These are phyloP conservation scores for Cicer chorassanicum DNA, from an alignment of 306 rosid species.

Conservation along the genomic window DNA sequence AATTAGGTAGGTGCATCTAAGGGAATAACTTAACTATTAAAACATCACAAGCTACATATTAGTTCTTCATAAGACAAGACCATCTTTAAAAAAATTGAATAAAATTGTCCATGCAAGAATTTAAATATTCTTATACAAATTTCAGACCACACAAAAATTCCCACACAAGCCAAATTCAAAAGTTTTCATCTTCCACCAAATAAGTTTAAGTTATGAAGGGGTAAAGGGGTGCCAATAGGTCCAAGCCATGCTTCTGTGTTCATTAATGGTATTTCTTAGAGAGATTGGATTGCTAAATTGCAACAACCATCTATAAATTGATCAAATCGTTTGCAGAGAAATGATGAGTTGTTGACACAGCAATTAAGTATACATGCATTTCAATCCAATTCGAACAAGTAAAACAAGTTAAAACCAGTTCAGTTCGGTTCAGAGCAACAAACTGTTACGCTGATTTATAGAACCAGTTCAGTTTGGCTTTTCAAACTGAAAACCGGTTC, in stretches of 20 bases:
- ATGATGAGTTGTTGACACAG: background rate
- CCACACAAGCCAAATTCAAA: too few species aligned
- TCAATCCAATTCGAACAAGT: too few species aligned
- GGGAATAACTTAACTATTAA: slow-evolving; percentile 9
- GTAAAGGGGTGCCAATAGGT: background rate
- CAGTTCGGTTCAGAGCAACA: too few species aligned
- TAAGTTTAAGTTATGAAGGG: background rate
- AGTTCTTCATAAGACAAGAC: slow-evolving; percentile 3
- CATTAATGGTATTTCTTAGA: slow-evolving; percentile 18
- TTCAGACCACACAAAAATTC: too few species aligned
- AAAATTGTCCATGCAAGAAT: slow-evolving; percentile 10
- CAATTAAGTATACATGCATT: background rate
- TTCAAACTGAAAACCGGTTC: too few species aligned
- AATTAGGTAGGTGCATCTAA: slow-evolving; percentile 15
- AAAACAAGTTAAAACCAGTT: too few species aligned
- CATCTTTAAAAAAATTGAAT: background rate
- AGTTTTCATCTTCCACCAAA: too few species aligned
- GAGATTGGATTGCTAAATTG: background rate
- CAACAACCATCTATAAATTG: background rate
- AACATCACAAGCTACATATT: background rate
- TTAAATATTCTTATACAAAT: too few species aligned
- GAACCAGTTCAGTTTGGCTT: too few species aligned
- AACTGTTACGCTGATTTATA: too few species aligned
- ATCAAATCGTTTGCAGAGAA: slow-evolving; percentile 11
- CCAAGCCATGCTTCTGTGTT: background rate